Percentiles rank a stretch among this genome's conserved stretches.
phyloP scores from a whole-genome alignment of 805 yeast genomes.

The Pichia occidentalis region DNA sequence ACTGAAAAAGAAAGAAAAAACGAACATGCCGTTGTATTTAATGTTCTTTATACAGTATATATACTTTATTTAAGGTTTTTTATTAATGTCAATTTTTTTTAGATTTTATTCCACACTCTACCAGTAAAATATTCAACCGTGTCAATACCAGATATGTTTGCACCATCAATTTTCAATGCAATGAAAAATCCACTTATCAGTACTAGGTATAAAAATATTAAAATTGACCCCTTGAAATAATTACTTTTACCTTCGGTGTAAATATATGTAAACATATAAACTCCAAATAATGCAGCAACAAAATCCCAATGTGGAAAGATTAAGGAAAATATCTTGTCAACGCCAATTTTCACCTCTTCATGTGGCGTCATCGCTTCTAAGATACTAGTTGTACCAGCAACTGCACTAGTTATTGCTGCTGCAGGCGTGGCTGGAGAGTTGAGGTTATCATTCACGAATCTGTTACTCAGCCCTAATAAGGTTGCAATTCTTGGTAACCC shows the following conservation, averaged over 20 bases:
- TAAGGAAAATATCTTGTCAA: conserved; percentile 55
- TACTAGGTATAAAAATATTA: conserved; percentile 70
- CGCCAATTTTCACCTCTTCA: conserved; percentile 7
- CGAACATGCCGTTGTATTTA: no score
- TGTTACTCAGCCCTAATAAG: conserved; percentile 5
- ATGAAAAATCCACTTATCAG: conserved; percentile 78
- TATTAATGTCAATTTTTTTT: no score
- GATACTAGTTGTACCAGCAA: conserved; percentile 2
- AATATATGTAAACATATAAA: conserved; percentile 83
- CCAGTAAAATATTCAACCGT: neutral
- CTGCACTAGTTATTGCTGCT: neutral
- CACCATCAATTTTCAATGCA: conserved; percentile 35
- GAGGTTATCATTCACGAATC: neutral
- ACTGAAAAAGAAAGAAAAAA: no score
- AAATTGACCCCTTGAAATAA: conserved; percentile 89
- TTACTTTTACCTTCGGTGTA: conserved; percentile 97
- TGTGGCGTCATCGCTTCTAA: neutral
- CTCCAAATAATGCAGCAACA: conserved; percentile 75
- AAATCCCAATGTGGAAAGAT: conserved; percentile 96
- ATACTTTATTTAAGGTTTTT: no score
- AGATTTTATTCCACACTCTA: conserved; percentile 5
- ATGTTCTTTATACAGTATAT: no score
- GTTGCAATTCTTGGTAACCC: conserved; percentile 13
- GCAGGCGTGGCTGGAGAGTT: neutral
- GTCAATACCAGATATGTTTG: conserved; percentile 6